Evolutionary conservation across 2,329 filamentous ascomycete genomes (phyloP), one percentile per base, ranked within the genome.

Genomic region (Periconia sp.): DNA sequence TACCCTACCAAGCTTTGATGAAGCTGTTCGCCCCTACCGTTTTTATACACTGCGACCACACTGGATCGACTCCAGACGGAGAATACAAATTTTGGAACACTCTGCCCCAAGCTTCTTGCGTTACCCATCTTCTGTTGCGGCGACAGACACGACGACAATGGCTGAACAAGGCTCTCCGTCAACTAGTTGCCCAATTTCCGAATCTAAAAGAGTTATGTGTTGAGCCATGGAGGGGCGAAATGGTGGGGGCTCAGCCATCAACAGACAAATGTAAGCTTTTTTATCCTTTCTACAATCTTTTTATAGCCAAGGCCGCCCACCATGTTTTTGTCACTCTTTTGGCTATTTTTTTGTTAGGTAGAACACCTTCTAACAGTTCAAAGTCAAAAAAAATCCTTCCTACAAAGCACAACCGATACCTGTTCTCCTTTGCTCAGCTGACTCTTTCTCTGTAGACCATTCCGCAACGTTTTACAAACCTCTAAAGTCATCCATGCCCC

Each of bases 91-190:
- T 52, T 18, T 50, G 44, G 43, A 50, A 41, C 42, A 41, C 50
- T 1, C 23, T 48, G n/a, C 46, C 46, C 14, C 33, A 37, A 23
- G 49, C 50, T 37, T 31, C 50, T 23, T 27, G 37, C 23, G 47
- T 54, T 8, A 56, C 54, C 17, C 20, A 45, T 49, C 35, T 56
- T 19, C 47, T 53, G 2, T 45, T 53, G 30, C 54, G 54, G 17
- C 54, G 54, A 30, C 50, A 56, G 41, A 56, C 54, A 48, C 54
- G 51, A 5, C 33, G 47, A 15, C 47, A 47, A 49, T 56, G 50
- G 54, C 50, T 51, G 18, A 40, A 43, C n/a, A n/a, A 9, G 10
- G 20, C 50, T 20, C 42, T 56, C 19, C 41, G 23, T 17, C 37
- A 18, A 45, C 27, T 51, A 42, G 14, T 30, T 31, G 41, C 31